These are phyloP conservation scores for Calonectria pseudoturangicola DNA, from an alignment of 2,329 filamentous ascomycete genomes.

Conservation along the genomic window DNA sequence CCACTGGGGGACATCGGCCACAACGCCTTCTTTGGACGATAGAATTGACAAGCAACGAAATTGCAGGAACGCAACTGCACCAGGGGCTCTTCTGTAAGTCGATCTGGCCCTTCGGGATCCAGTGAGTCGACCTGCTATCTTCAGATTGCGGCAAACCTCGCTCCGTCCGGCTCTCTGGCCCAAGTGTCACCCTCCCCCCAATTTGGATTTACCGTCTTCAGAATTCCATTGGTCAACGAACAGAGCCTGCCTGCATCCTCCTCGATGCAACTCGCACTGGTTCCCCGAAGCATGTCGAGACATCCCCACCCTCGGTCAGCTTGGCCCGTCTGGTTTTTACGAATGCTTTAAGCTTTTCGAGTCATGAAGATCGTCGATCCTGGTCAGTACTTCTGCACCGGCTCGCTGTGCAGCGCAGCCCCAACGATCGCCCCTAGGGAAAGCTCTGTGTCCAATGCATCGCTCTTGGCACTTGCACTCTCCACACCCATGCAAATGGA, in stretches of 20 bases:
- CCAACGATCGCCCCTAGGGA: conserved; percentile 19
- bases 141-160: conserved; percentile 14
- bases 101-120: background rate
- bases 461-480: conserved; percentile 10
- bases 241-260: conserved; percentile 9
- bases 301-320: conserved; percentile 31
- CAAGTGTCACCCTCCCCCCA: background rate
- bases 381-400: background rate
- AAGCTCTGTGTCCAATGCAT: conserved; percentile 2
- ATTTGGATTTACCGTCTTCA: conserved; percentile 20
- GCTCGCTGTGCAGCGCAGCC: conserved; percentile 14
- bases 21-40: conserved; percentile 13
- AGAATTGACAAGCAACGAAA: conserved; percentile 40
- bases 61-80: conserved; percentile 48
- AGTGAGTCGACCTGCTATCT: conserved; percentile 8
- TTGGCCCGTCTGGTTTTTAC: conserved; percentile 20
- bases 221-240: conserved; percentile 11
- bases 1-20: conserved; percentile 20
- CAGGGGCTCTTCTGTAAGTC: conserved; percentile 7
- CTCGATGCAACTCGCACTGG: background rate
- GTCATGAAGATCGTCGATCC: conserved; percentile 28
- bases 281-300: conserved; percentile 12
- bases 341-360: conserved; percentile 33
- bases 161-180: background rate
- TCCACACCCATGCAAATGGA: background rate